Base-by-base conservation (phyloP, 179 eudicot species). In the Gypsophila paniculata region DNA sequence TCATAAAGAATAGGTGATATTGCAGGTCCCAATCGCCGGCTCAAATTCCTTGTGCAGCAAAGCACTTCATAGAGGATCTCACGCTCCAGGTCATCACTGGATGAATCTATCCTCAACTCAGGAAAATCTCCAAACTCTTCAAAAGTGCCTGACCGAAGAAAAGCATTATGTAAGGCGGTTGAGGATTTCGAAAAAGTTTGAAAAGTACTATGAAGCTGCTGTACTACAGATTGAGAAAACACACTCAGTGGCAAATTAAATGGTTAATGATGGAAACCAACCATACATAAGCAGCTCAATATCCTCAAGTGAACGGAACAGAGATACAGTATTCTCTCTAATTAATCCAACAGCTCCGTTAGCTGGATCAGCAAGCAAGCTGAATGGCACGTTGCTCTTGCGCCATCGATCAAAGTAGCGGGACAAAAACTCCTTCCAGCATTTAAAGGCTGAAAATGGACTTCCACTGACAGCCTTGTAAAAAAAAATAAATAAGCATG, bases 281-380 rank as follows among this genome's bases (percentile, higher is more conserved):
- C 99, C 96, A 64, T 78, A 83, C 36, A 71, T 75, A 82, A 94
- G 85, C 76, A 80, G 84, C 79, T 95, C 99, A 72, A 95, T 84
- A 60, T 87, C 89, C 85, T 95, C 93, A 63, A 92, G 69, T 36
- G 80, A 73, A 65, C 99, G 97, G 77, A 88, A 90, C 34, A 95
- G 74, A 61, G 99, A 95, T 68, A 90, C 58, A 51, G 93, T 75
- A 54, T 80, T 85, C 75, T 86, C 82, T 76, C 99, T 88, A 32
- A 95, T 81, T 74, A 95, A 68, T 71, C 92, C 95, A 79, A 90
- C 74, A 79, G 96, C 86, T 65, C 90, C 91, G 63, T 79, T 70
- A 46, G 72, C 51, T 55, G 90, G 81, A 82, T 95, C 99, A 76
- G 93, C 74, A 54, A 90, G 84, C 74, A 95, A 76, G 77, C 91